phyloP scores from a whole-genome alignment of 2,329 filamentous ascomycete genomes.

The Escovopsis sp. region DNA sequence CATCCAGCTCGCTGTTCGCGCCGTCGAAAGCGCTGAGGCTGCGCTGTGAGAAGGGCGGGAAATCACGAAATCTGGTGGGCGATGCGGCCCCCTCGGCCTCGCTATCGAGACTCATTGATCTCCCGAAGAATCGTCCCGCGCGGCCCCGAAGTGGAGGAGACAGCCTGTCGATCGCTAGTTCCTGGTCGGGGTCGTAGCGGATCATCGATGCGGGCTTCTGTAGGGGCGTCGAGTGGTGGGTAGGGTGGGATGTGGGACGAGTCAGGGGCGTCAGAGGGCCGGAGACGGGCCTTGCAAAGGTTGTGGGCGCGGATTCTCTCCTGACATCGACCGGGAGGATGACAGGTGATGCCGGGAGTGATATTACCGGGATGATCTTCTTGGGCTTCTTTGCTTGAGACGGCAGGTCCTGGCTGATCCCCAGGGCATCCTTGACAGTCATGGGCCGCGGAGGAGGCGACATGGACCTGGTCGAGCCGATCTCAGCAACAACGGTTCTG shows the following conservation, averaged over 20 bases:
- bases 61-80: conserved; percentile 20
- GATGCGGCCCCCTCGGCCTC: conserved; percentile 6
- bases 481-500: conserved; percentile 12
- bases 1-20: conserved; percentile 3
- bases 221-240: conserved; percentile 16
- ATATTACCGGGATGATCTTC: not conserved
- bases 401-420: conserved; percentile 13
- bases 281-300: not conserved
- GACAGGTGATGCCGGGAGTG: conserved; percentile 17
- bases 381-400: not conserved
- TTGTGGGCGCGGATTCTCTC: conserved; percentile 15
- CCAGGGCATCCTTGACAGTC: conserved; percentile 17
- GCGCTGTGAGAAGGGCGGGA: conserved; percentile 21
- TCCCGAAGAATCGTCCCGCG: conserved; percentile 17
- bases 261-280: conserved; percentile 13
- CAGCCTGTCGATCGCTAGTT: conserved; percentile 23
- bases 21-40: conserved; percentile 17
- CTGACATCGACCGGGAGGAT: conserved; percentile 16
- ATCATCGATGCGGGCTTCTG: conserved; percentile 19
- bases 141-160: conserved; percentile 20
- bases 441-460: conserved; percentile 7
- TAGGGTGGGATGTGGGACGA: conserved; percentile 14
- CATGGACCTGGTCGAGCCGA: conserved; percentile 1
- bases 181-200: conserved; percentile 22
- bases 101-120: conserved; percentile 21